Evolutionary conservation across 2,329 filamentous ascomycete genomes (phyloP), one percentile per base, ranked within the genome.

Genomic region (Pseudogymnoascus sp.): DNA sequence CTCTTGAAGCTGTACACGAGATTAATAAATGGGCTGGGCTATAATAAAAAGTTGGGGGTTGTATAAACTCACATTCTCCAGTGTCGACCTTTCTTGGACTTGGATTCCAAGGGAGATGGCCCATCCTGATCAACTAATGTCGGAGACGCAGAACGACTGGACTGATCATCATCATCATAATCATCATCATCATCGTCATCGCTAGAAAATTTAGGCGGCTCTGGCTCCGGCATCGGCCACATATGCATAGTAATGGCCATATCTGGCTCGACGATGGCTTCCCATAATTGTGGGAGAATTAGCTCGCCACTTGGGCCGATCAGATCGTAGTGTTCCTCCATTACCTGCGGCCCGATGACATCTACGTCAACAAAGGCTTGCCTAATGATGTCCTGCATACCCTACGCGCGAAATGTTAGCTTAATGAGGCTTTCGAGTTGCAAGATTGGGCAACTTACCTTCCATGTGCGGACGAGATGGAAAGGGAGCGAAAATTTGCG

Each of bases 401-500:
- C 88, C 88, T 91, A 16, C 40, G 40, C 0, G 18, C 40, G 7
- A 43, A 12, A 21, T 21, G 4, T 43, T 68, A 60, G 43, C 23
- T 6, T 65, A 72, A 21, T 43, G 40, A 43, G 16, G 18, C 12
- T 43, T 43, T 6, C 18, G 18, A 21, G 16, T 4, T 21, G 18
- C 28, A 65, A 14, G 56, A 56, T 2, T 65, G 63, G 40, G 40
- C 12, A 3, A 43, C 40, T 43, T 12, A 43, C 40, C 60, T 7
- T 12, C 90, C 90, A 95, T 1, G 87, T 93, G 71, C 86, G 84
- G 75, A 90, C 96, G 31, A 93, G 74, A 66, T 91, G 85, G 76
- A 88, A 96, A 1, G 92, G 92, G 72, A 96, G 95, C 75, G 85
- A 92, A 73, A 95, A 96, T 75, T 93, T 96, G 67, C 92, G 83